These are phyloP conservation scores for Aspergillus affinis DNA, from an alignment of 495 filamentous ascomycete species.

Conservation along the genomic window DNA sequence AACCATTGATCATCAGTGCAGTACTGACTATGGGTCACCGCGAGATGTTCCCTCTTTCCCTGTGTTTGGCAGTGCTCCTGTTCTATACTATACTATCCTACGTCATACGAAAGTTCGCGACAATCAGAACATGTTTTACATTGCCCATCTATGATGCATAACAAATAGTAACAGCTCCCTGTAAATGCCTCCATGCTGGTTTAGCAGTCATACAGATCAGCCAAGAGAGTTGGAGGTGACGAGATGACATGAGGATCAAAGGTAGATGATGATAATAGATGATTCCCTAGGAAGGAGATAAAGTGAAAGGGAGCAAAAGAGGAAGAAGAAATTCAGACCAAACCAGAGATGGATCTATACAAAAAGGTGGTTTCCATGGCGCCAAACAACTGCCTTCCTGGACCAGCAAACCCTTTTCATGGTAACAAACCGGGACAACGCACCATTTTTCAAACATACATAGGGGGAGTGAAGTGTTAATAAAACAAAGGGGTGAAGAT, in stretches of 20 bases:
- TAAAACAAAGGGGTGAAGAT: slow-evolving; percentile 46
- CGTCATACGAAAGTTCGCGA: neutral
- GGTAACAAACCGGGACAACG: slow-evolving; percentile 32
- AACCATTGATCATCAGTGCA: neutral
- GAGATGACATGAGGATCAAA: slow-evolving; percentile 31
- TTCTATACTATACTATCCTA: neutral
- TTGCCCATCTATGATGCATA: slow-evolving; percentile 48
- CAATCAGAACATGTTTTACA: slow-evolving; percentile 43
- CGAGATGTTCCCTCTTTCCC: no score
- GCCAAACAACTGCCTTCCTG: slow-evolving; percentile 42
- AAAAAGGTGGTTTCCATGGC: slow-evolving; percentile 41
- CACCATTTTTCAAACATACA: slow-evolving; percentile 36
- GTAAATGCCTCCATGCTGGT: slow-evolving; percentile 32
- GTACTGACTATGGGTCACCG: no score
- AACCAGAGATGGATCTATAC: slow-evolving; percentile 48
- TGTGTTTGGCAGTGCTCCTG: neutral
- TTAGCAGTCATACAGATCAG: slow-evolving; percentile 24
- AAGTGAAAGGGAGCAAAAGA: slow-evolving; percentile 17
- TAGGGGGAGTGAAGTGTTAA: slow-evolving; percentile 43
- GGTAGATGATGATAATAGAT: slow-evolving; percentile 30
- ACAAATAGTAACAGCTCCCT: slow-evolving; percentile 36
- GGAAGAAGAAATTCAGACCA: slow-evolving; percentile 22
- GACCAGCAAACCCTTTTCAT: slow-evolving; percentile 36
- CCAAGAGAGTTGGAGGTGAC: slow-evolving; percentile 28
- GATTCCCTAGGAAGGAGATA: slow-evolving; percentile 30